Evolutionary conservation across 176 grass and related monocot genomes (phyloP), one percentile per base, ranked within the genome.

Genomic region (Microstegium vimineum): DNA sequence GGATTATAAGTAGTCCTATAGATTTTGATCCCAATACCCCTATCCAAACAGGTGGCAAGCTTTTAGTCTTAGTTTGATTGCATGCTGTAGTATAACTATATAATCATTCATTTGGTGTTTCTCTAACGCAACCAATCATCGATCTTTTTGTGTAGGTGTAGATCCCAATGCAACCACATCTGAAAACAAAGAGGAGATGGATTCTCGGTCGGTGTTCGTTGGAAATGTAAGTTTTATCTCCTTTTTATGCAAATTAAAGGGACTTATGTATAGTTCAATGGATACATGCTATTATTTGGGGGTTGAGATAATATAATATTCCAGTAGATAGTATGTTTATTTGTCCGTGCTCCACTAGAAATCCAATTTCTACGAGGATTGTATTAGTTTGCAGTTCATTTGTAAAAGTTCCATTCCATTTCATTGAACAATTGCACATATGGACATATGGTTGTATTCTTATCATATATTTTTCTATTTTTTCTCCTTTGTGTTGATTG

Each of bases 101-200:
- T 66, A 16, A 43, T 2, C 61, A 13, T 68, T 46, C 22, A 12
- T 13, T 54, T 41, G 11, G 36, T 52, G 41, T 1, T 85, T 54
- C 37, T 4, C 8, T 62, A 40, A 69, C 18, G 12, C 8, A 79
- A 32, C 12, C 7, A 10, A 31, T 52, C 2, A 42, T 68, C n/a
- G 14, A 49, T 64, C 15, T 38, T 12, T 33, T 27, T 40, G 25
- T 90, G 38, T 63, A 90, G 79, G 83, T 25, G 61, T 89, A 60
- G 92, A 94, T 71, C 77, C 89, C 86, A 83, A 23, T 52, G 76
- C 81, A 47, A 27, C 80, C 79, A 69, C 89, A 82, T 89, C 80
- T 45, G 86, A 94, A 91, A 69, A 84, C 74, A 94, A 91, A 68
- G 89, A 94, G 46, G 86, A 94, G 52, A 87, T 84, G 80, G 92